These are phyloP conservation scores for Brachypodium distachyon DNA, from an alignment of 202 grass and related monocot genomes.

Conservation along the genomic window DNA sequence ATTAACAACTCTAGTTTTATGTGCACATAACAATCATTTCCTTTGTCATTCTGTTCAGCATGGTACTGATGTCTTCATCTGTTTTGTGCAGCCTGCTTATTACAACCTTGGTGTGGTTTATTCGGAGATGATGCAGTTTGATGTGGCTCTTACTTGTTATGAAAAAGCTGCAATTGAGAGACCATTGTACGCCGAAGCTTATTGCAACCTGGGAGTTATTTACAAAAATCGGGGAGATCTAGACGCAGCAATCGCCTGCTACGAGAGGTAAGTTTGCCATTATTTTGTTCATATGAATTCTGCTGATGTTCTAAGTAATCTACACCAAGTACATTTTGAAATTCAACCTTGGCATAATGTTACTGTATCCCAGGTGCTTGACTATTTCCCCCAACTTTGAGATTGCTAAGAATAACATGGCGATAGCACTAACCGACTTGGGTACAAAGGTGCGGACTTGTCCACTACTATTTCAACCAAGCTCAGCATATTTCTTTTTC, in stretches of 20 bases:
- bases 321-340: not conserved
- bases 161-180: conserved; percentile 95
- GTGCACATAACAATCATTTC: not conserved
- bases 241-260: conserved; percentile 93
- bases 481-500: not conserved
- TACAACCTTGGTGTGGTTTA: conserved; percentile 99
- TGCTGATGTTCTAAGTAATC: not conserved
- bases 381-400: conserved; percentile 98
- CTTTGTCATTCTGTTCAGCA: conserved; percentile 13
- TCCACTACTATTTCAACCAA: conserved; percentile 5
- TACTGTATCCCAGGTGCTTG: conserved; percentile 65
- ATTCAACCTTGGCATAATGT: conserved; percentile 8
- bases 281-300: not conserved
- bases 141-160: conserved; percentile 89
- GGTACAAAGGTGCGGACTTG: conserved; percentile 76
- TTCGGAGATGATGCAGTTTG: conserved; percentile 98
- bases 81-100: conserved; percentile 73
- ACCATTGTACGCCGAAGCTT: conserved; percentile 92
- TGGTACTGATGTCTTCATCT: conserved; percentile 16
- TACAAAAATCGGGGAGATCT: conserved; percentile 97
- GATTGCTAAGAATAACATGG: conserved; percentile 99
- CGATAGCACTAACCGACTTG: conserved; percentile 92
- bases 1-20: conserved; percentile 20
- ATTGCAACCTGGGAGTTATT: conserved; percentile 99
- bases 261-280: conserved; percentile 60